Conservation (phyloP, 805 yeast genomes). For the Debaryomyces castellii region DNA sequence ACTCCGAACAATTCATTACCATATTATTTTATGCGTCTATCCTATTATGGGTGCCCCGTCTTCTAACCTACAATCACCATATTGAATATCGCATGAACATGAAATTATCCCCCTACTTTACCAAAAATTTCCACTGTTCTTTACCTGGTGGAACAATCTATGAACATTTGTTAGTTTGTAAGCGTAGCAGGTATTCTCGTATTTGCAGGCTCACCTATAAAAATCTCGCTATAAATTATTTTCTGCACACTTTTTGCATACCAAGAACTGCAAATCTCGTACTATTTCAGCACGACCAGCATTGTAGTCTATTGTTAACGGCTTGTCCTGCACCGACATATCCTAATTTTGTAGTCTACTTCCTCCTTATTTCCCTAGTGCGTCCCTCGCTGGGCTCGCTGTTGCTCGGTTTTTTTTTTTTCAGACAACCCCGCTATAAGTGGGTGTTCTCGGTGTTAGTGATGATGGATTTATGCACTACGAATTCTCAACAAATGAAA, state of each 20-base stretch:
- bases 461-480: not conserved
- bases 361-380: not conserved
- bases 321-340: not conserved
- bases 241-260: not conserved
- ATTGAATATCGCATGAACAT: not conserved
- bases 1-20: not conserved
- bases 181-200: too few species aligned
- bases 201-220: not conserved
- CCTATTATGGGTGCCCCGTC: not conserved
- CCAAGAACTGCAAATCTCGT: not conserved
- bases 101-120: not conserved
- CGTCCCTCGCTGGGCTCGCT: not conserved
- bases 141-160: too few species aligned
- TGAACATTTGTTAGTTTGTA: too few species aligned
- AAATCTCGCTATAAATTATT: not conserved
- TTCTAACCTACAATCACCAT: not conserved
- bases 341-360: not conserved
- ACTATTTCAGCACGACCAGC: not conserved
- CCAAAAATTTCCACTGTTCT: not conserved
- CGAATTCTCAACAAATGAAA: not conserved
- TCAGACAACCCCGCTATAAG: not conserved
- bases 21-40: not conserved
- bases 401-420: not conserved
- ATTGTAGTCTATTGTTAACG: not conserved
- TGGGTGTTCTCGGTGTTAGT: not conserved